Base-by-base conservation (phyloP, 768 basidiomycete genomes). In the Amanita pallidorosea region DNA sequence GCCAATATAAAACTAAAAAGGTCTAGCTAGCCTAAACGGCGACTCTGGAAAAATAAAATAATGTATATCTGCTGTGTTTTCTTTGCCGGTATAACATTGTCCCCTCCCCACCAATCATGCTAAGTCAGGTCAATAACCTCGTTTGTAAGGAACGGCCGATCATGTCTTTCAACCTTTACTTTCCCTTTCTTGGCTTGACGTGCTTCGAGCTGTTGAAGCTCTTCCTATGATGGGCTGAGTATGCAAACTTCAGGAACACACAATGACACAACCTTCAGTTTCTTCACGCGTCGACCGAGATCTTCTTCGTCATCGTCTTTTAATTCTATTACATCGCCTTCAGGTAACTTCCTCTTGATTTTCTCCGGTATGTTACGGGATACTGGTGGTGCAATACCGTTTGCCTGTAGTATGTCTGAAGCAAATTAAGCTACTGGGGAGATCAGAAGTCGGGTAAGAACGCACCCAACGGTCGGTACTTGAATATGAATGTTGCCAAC, bases 381-480 rank as follows among this genome's bases (percentile, higher is more conserved):
- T 46, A 35, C 29, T 3, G 20, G 54, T 4, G 55, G 54, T 31
- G 49, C 57, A 33, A 60, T 55, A 2, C 34, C 57, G 31, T 55
- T 56, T 3, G 57, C 59, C 35, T 54, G 57, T 5, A 60, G 54
- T 29, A 58, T 45, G 13, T 51, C 57, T 60, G 22, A 18, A n/a
- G n/a, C n/a, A 22, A 23, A 27, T 35, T 36, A 37, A 13, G 34
- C 3, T 36, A 23, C 27, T 25, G 38, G 12, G 12, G 8, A n/a
- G 7, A 15, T 47, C 31, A 31, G 12, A 33, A 12, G 43, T n/a
- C 12, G 17, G 37, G 12, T 22, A n/a, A 23, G 3, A 38, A 27
- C 56, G 23, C 27, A 64, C 61, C 59, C 4, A 59, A 40, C 6
- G 61, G 53, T 20, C 63, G 52, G 52, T 64, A 62, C 40, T 51